Evolutionary conservation across 495 filamentous ascomycete species (phyloP).

Genomic region (Astrocystis sublimbata): DNA sequence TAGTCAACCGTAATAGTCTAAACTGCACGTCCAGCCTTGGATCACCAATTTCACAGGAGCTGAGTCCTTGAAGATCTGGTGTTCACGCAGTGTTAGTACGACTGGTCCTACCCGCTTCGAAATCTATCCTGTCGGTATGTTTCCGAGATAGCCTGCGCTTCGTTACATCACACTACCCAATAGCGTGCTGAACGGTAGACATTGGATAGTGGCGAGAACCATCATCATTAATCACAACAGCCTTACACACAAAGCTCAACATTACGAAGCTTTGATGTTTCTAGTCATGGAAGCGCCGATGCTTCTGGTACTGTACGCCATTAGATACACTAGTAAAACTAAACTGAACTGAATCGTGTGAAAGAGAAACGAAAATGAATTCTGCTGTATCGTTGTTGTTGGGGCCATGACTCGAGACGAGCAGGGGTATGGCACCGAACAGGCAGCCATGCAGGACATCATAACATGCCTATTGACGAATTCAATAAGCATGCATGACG

Average conservation of each 20-base stretch:
- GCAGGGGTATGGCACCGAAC: constrained; percentile 11
- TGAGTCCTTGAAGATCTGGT: not conserved
- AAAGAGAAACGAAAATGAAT: not conserved
- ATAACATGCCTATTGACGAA: not conserved
- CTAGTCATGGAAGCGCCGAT: not conserved
- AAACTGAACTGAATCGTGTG: not conserved
- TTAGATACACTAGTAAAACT: not conserved
- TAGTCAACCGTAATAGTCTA: not conserved
- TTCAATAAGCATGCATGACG: constrained; percentile 18
- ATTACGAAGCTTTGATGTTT: not conserved
- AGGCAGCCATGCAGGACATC: constrained; percentile 9
- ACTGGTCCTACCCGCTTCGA: not conserved
- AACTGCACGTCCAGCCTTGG: not conserved
- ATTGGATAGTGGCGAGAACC: not conserved
- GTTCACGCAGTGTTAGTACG: no score
- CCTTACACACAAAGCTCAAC: not conserved
- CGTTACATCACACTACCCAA: not conserved
- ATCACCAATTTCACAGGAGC: not conserved
- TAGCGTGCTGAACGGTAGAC: not conserved
- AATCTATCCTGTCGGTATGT: constrained; percentile 5
- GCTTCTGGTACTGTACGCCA: not conserved
- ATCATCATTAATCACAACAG: not conserved
- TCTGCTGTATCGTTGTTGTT: not conserved
- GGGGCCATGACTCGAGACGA: constrained; percentile 13
- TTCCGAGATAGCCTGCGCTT: not conserved